Conservation (phyloP, 2,329 filamentous ascomycete species). For the Ceratocystis huliohia region DNA sequence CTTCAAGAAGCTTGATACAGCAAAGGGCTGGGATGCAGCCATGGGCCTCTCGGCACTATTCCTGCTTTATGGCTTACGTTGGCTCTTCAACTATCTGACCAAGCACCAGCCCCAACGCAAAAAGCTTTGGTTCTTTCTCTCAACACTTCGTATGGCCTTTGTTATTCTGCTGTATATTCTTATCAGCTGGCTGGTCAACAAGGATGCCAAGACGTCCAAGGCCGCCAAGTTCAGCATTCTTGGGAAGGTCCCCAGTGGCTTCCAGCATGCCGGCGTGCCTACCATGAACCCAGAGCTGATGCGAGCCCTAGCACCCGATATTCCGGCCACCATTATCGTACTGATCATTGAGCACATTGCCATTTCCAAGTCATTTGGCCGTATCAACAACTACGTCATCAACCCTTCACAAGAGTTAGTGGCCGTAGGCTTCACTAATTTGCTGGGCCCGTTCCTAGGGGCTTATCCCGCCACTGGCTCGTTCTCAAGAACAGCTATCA, state of each 20-base stretch:
- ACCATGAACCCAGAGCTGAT: slow-evolving; percentile 54
- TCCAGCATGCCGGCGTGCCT: slow-evolving; percentile 66
- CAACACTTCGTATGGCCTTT: slow-evolving; percentile 65
- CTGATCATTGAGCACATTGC: slow-evolving; percentile 93
- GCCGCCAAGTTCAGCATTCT: slow-evolving; percentile 52
- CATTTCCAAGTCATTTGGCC: slow-evolving; percentile 91
- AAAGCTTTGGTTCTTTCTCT: slow-evolving; percentile 66
- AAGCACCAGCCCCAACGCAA: slow-evolving; percentile 51
- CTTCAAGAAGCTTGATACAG: slow-evolving; percentile 34
- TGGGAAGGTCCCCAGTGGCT: slow-evolving; percentile 51
- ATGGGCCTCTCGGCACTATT: slow-evolving; percentile 57
- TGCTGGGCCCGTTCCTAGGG: slow-evolving; percentile 74
- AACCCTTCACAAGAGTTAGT: slow-evolving; percentile 93
- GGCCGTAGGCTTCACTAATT: slow-evolving; percentile 79
- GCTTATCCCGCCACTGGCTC: slow-evolving; percentile 89
- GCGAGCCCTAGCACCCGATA: slow-evolving; percentile 52
- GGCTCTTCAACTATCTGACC: slow-evolving; percentile 48
- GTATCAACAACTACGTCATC: slow-evolving; percentile 92
- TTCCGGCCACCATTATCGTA: slow-evolving; percentile 85
- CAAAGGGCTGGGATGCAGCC: slow-evolving; percentile 52
- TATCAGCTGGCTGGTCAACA: slow-evolving; percentile 60
- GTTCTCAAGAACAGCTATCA: slow-evolving; percentile 92
- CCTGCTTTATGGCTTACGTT: slow-evolving; percentile 56
- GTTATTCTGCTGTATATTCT: slow-evolving; percentile 70
- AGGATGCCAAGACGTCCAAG: slow-evolving; percentile 38